Base-by-base conservation (phyloP, 2,329 filamentous ascomycete genomes). In the Cadophora gregata region DNA sequence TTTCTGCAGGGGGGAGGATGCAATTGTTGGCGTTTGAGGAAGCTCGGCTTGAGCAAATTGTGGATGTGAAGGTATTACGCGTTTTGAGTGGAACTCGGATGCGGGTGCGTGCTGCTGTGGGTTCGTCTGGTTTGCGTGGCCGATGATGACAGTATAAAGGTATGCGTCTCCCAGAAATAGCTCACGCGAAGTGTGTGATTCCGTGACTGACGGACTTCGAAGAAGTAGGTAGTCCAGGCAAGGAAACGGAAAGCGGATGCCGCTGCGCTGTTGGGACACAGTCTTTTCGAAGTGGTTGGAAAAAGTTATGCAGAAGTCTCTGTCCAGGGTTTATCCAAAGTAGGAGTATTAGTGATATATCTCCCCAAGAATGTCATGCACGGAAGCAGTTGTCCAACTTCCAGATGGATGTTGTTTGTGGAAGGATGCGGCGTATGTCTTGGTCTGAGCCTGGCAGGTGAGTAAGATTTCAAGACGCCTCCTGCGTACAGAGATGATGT, bases 381-480 rank as follows among this genome's bases (percentile, higher is more conserved):
- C n/a, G 7, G 16, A 14, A 24, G 51, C 8, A n/a, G 29, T 36
- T 24, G 51, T 56, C 31, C 51, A 21, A 10, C 7, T n/a, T 33
- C 25, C 50, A 55, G 29, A 27, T 10, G 16, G 27, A 33, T n/a
- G 50, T 33, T 33, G 50, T 27, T 33, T 33, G 50, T 27, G 19
- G 29, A n/a, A 56, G 48, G 51, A 56, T 56, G 31, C 29, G n/a
- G 51, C 3, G 31, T 27, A 55, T n/a, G 29, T 12, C 4, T 36
- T 29, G 21, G 19, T 56, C 31, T 36, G 24, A 27, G 51, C 12
- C 27, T 36, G 21, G 31, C 51, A 31, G 31, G 51, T 33, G n/a
- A 56, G 51, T 56, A 36, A 33, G 51, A 56, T 36, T 56, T 29
- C 10, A 56, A 16, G 51, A 51, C 19, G 51, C 31, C 51, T 56